Evolutionary conservation across 371 early-diverging fungal species (phyloP), one percentile per base, ranked within the genome.

Genomic region (Apophysomyces ossiformis): DNA sequence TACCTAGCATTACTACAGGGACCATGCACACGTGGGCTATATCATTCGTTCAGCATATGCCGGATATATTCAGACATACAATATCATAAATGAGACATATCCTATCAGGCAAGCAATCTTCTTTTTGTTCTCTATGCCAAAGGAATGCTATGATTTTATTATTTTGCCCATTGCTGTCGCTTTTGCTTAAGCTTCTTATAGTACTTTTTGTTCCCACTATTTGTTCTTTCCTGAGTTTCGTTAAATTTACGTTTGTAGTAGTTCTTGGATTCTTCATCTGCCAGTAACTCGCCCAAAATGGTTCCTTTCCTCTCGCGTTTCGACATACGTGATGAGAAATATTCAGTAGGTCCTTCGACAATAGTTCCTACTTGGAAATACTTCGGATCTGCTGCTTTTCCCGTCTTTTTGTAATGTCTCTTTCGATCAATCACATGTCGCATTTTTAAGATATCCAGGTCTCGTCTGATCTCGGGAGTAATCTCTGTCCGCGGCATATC

Each of bases 361-460:
- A 98, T 82, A 0, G 94, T 95, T 44, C 98, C 99, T 18, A 90
- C 87, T 72, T 98, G 96, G 85, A 97, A 96, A 74, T 93, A 93
- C 69, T 93, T 96, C 21, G 97, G 95, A 36, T 90, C 68, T 35
- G 68, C 78, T 58, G 88, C 86, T 57, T 81, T 81, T 11, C 84
- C 89, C 65, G 89, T 89, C 68, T 92, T 91, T 70, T 95, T 96
- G 79, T 96, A 97, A 74, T 92, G 93, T 45, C 95, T 84, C 77
- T 96, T 97, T 32, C 94, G 95, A 73, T 98, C 97, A 37, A 98
- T 76, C 2, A 93, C 96, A 75, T 89, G 88, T 61, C 99, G 89
- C 75, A 93, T 83, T 68, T 93, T 90, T 18, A 98, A 68, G 12
- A 97, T 82, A 56, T 92, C 91, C 58, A 97, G 75, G 70, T 98